Base-by-base conservation (phyloP, 2,329 filamentous ascomycete genomes). In the Leptodontidium sp. region DNA sequence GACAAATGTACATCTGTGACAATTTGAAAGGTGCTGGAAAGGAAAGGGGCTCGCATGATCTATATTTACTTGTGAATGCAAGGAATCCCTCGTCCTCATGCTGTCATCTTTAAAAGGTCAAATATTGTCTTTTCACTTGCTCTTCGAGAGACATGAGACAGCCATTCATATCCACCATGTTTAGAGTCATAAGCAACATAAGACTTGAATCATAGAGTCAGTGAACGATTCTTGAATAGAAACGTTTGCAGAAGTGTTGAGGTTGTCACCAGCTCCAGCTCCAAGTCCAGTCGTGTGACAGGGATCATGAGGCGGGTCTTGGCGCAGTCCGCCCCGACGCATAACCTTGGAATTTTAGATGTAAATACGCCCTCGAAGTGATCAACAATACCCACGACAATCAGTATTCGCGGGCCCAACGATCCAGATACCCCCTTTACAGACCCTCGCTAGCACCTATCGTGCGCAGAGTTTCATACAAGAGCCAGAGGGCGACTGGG, bases 281-380 rank as follows among this genome's bases (percentile, higher is more conserved):
- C 53, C 58, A 61, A 12, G 8, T 61, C 43, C 38, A 47, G 58
- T 61, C 38, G 9, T 47, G 38, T 47, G 47, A 49, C 47, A 52
- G 29, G 61, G 61, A 24, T 52, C 26, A 57, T 57, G 62, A 57
- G 38, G 62, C 40, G 17, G 43, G 24, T 35, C 62, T 55, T 64
- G n/a, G 49, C 35, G 49, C 12, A 24, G 15, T 24, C 24, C 24
- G 35, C 38, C 45, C 45, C 32, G 29, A 53, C 29, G 61, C 61
- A 63, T 63, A 52, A 55, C 61, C 62, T 64, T 64, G 62, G 61
- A 63, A 64, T 45, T 64, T 45, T 64, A 45, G 35, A 55, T 9
- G 49, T 55, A 64, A 64, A 64, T 63, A 63, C 45, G 29, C 32
- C 26, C 21, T 40, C n/a, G 21, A 26, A 53, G 6, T 8, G 29